phyloP scores from a whole-genome alignment of 257 asterid species.

The Nicotiana tomentosiformis region DNA sequence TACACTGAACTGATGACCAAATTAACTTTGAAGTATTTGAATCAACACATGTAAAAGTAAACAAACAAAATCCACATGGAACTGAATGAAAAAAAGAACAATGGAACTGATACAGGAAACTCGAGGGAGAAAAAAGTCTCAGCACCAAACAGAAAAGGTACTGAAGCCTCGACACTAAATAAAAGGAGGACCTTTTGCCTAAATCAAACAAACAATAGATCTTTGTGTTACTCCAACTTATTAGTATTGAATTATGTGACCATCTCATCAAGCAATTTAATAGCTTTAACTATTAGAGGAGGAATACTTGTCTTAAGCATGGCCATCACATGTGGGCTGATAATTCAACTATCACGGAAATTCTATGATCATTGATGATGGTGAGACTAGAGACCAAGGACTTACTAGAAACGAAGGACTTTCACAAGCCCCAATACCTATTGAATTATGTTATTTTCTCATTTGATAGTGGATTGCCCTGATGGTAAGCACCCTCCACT shows the following conservation, averaged over 20 bases:
- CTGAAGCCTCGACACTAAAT: not conserved
- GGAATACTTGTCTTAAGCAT: not conserved
- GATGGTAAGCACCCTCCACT: no score
- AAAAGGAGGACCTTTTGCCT: not conserved
- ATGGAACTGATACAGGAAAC: not conserved
- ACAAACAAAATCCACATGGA: not conserved
- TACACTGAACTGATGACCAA: not conserved
- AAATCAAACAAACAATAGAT: not conserved
- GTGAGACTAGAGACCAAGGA: not conserved
- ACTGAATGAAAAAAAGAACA: not conserved
- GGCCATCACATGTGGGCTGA: not conserved
- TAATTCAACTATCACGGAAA: not conserved
- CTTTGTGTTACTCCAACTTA: not conserved
- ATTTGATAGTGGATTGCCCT: not conserved
- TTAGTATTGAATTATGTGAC: not conserved
- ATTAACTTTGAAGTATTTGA: not conserved
- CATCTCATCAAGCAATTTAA: not conserved
- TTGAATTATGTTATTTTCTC: not conserved
- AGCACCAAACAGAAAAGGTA: not conserved
- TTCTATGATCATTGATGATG: not conserved
- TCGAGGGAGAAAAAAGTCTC: not conserved
- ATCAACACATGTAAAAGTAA: not conserved
- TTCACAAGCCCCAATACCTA: constrained; percentile 1
- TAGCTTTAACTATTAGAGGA: not conserved
- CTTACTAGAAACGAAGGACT: not conserved